These are phyloP conservation scores for Picochlorum sp. DNA, from an alignment of 139 green algal genomes.

Conservation along the genomic window DNA sequence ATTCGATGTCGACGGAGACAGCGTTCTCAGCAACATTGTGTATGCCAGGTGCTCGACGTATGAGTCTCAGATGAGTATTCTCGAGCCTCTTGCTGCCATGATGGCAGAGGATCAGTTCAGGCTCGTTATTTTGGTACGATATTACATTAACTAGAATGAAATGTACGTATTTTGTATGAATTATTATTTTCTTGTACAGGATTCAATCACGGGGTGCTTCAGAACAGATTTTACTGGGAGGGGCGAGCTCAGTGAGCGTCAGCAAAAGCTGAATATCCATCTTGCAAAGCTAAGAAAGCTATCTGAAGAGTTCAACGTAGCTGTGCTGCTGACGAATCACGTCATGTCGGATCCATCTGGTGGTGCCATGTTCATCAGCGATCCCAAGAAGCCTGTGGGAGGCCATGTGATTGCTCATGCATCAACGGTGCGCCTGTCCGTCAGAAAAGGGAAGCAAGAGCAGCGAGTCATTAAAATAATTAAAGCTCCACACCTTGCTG, in stretches of 20 bases:
- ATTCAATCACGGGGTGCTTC: conserved; percentile 79
- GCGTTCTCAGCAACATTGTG: conserved; percentile 73
- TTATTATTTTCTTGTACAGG: conserved; percentile 44
- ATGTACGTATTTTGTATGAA: neutral
- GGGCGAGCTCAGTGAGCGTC: conserved; percentile 83
- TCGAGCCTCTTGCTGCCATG: conserved; percentile 50
- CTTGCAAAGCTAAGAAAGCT: conserved; percentile 67
- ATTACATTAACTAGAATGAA: neutral
- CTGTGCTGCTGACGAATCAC: conserved; percentile 87
- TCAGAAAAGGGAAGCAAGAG: conserved; percentile 83
- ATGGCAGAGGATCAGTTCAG: conserved; percentile 71
- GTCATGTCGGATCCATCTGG: conserved; percentile 65
- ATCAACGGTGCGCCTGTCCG: conserved; percentile 47
- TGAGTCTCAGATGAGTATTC: conserved; percentile 66
- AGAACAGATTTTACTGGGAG: conserved; percentile 78
- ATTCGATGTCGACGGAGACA: conserved; percentile 68
- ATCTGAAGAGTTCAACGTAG: conserved; percentile 82
- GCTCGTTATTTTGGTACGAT: conserved; percentile 5
- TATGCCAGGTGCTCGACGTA: conserved; percentile 65
- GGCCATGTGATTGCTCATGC: conserved; percentile 78
- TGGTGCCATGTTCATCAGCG: conserved; percentile 71
- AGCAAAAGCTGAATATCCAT: conserved; percentile 78
- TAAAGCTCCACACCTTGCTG: conserved; percentile 42
- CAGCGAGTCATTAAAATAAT: conserved; percentile 77
- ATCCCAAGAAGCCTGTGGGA: conserved; percentile 71